Evolutionary conservation across 306 rosid genomes (phyloP), one percentile per base, ranked within the genome.

Genomic region (Erythrophleum fordii): DNA sequence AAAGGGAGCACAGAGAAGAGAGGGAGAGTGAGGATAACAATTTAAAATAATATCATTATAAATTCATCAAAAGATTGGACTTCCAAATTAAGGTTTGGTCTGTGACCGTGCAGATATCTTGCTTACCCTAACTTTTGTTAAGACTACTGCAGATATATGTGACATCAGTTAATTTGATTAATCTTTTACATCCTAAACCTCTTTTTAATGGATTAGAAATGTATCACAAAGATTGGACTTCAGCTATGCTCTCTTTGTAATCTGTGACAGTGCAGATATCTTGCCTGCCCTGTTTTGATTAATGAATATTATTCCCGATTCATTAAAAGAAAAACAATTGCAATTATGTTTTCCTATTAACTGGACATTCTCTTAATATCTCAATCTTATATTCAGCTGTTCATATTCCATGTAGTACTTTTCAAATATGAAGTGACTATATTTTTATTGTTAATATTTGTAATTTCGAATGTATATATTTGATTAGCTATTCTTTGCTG

Each of bases 401-500:
- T n/a, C 22, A 31, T 51, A 12, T 59, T 22, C 42, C 28, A 10
- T 13, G 17, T 6, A 56, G 48, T 51, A 37, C 3, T 22, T 23
- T 6, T 39, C 9, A 25, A 58, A 25, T 34, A 51, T 13, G 41
- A 23, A 58, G 28, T 60, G 76, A 49, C 42, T 67, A 52, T 46
- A 48, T 69, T 8, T 78, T 73, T 77, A 16, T 28, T 51, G 59
- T 55, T 62, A 46, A 49, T 26, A 58, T 39, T 56, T 72, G 16
- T 11, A 76, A 52, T 72, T 76, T 48, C 25, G 46, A 77, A 56
- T 23, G 11, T 61, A 16, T 59, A 49, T 70, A 58, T 73, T 77
- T 77, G 61, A 68, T 69, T 80, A 48, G 46, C 68, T 79, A 34
- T 28, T 58, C n/a, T 39, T 79, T 80, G 20, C 64, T 51, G 62